Conservation (phyloP, 2,329 filamentous ascomycete genomes). For the Phoma sp. region DNA sequence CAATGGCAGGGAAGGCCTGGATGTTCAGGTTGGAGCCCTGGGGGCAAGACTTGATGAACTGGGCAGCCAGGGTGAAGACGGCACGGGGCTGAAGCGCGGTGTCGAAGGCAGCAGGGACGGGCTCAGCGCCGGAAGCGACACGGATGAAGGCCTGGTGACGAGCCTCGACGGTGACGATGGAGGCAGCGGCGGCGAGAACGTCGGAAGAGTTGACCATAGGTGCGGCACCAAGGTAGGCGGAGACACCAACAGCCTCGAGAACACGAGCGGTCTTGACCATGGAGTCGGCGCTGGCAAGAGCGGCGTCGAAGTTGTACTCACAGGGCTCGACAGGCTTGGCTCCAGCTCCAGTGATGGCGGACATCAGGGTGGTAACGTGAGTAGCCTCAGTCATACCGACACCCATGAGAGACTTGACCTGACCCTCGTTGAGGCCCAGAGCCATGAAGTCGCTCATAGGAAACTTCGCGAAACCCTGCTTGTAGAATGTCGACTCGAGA, state of each 20-base stretch:
- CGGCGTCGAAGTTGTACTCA: constrained; percentile 69
- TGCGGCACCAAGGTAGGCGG: constrained; percentile 74
- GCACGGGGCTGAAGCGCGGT: constrained; percentile 70
- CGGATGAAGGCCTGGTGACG: constrained; percentile 78
- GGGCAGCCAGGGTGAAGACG: constrained; percentile 75
- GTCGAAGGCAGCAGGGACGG: constrained; percentile 73
- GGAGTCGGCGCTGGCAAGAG: constrained; percentile 66
- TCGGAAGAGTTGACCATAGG: constrained; percentile 65
- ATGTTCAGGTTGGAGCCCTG: constrained; percentile 67
- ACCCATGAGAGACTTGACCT: constrained; percentile 66
- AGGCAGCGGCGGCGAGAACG: constrained; percentile 70
- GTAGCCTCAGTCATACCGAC: constrained; percentile 69
- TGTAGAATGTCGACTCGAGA: constrained; percentile 76
- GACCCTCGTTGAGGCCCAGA: constrained; percentile 62
- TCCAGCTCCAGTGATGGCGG: constrained; percentile 66
- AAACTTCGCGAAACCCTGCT: constrained; percentile 72
- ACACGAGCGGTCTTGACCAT: constrained; percentile 75
- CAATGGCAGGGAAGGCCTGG: constrained; percentile 65
- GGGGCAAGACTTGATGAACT: constrained; percentile 75
- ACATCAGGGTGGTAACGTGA: constrained; percentile 67
- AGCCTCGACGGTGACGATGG: constrained; percentile 75
- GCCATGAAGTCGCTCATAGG: constrained; percentile 68
- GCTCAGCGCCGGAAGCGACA: constrained; percentile 61
- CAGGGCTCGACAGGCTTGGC: constrained; percentile 71
- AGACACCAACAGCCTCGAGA: constrained; percentile 75